A percentile compares a stretch with the other conserved stretches of the same genome.
Conservation (phyloP, 2,329 filamentous ascomycete species). For the Clonostachys byssicola region DNA sequence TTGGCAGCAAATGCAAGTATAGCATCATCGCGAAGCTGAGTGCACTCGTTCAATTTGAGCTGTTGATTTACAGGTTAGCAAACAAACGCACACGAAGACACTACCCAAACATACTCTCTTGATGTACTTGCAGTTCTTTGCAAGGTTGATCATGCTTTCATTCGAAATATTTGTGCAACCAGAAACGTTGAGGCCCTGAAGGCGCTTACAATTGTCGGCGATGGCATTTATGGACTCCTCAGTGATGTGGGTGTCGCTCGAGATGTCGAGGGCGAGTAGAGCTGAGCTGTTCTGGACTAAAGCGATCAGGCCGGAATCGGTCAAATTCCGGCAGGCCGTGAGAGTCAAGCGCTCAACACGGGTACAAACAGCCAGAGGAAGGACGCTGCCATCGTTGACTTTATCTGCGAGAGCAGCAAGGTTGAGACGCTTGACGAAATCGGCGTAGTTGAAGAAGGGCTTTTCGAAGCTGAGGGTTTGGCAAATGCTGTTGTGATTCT, state of each 20-base stretch:
- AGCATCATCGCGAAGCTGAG: slow-evolving; percentile 76
- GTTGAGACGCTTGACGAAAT: slow-evolving; percentile 90
- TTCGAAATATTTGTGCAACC: slow-evolving; percentile 82
- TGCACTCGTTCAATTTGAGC: slow-evolving; percentile 92
- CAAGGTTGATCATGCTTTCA: slow-evolving; percentile 76
- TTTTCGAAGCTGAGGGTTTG: slow-evolving; percentile 65
- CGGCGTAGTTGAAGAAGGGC: slow-evolving; percentile 85
- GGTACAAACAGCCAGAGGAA: slow-evolving; percentile 79
- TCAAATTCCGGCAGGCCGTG: slow-evolving; percentile 82
- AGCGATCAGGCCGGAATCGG: slow-evolving; percentile 76
- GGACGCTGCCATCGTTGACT: slow-evolving; percentile 85
- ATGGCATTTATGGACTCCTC: slow-evolving; percentile 75
- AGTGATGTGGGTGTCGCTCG: slow-evolving; percentile 77
- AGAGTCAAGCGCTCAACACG: slow-evolving; percentile 89
- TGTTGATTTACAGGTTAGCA: slow-evolving; percentile 24
- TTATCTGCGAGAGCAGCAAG: slow-evolving; percentile 70
- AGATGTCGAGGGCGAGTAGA: slow-evolving; percentile 86
- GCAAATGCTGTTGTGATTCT: slow-evolving; percentile 76
- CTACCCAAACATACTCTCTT: slow-evolving; percentile 63
- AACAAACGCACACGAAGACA: background rate
- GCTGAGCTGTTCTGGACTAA: slow-evolving; percentile 76
- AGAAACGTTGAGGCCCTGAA: slow-evolving; percentile 93
- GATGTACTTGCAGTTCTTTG: slow-evolving; percentile 77
- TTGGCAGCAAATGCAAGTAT: slow-evolving; percentile 82
- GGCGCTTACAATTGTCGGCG: slow-evolving; percentile 73